Conservation (phyloP, 495 filamentous ascomycete genomes). For the Penicillium odoratum region DNA sequence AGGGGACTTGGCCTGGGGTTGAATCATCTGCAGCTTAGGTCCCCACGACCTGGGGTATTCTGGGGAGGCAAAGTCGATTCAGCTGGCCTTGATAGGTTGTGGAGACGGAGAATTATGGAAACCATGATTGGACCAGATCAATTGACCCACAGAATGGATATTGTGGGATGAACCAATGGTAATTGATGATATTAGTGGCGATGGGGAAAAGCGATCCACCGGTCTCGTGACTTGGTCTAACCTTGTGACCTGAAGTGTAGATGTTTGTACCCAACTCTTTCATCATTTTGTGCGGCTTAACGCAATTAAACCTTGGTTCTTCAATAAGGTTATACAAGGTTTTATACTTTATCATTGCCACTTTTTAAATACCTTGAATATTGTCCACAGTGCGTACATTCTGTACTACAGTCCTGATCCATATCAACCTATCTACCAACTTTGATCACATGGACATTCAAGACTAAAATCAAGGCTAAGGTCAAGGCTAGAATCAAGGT, state of each 20-base stretch:
- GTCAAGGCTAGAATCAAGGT: not conserved
- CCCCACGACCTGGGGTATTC: not conserved
- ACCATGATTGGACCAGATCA: constrained; percentile 11
- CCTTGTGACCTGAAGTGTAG: not conserved
- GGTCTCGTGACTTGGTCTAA: constrained; percentile 1
- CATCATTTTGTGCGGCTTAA: not conserved
- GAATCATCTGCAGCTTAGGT: not conserved
- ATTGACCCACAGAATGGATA: constrained; percentile 10
- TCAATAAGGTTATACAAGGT: not conserved
- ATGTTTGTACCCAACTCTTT: not conserved
- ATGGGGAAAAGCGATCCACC: constrained; percentile 32
- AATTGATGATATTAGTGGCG: constrained; percentile 1
- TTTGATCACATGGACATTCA: not conserved
- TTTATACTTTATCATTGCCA: too few relatives aligned
- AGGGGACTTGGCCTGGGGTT: constrained; percentile 3
- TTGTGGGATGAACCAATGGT: constrained; percentile 15
- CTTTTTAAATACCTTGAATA: too few relatives aligned
- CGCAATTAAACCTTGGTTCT: not conserved
- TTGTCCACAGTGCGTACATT: not conserved
- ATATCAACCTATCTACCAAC: not conserved
- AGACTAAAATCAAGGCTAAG: not conserved
- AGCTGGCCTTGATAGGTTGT: constrained; percentile 1
- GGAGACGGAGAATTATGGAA: not conserved
- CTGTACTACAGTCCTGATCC: not conserved
- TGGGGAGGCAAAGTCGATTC: not conserved